phyloP scores from a whole-genome alignment of 495 filamentous ascomycete genomes.

The Xylaria venustula region DNA sequence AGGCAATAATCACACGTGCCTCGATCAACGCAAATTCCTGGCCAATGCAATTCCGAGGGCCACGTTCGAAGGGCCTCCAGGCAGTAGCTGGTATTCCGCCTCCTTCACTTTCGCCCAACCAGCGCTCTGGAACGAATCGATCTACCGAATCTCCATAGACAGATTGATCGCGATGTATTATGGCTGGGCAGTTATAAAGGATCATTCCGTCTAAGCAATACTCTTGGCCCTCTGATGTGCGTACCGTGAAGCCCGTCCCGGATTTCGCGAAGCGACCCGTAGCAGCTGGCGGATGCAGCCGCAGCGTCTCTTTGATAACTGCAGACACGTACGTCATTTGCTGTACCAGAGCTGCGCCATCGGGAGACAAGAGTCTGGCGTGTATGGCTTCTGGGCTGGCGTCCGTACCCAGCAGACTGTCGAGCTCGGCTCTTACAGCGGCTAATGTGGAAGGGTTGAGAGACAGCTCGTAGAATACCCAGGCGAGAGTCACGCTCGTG shows the following conservation, averaged over 20 bases:
- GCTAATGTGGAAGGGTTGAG: constrained; percentile 32
- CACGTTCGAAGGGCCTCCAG: constrained; percentile 45
- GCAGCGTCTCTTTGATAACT: constrained; percentile 44
- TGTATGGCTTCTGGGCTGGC: constrained; percentile 8
- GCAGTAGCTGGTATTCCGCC: constrained; percentile 13
- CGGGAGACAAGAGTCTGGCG: not conserved
- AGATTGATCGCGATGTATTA: constrained; percentile 53
- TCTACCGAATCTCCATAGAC: constrained; percentile 50
- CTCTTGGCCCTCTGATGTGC: constrained; percentile 53
- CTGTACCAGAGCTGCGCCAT: constrained; percentile 38
- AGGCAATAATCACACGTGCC: constrained; percentile 15
- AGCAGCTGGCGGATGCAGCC: constrained; percentile 32
- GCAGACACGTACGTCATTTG: constrained; percentile 35
- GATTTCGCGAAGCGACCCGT: constrained; percentile 24
- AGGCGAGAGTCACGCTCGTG: constrained; percentile 23
- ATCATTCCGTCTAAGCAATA: constrained; percentile 44
- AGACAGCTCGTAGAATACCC: constrained; percentile 35
- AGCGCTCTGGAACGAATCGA: constrained; percentile 53
- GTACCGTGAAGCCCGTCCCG: constrained; percentile 25
- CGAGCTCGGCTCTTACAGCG: constrained; percentile 36
- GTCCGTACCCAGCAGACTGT: constrained; percentile 18
- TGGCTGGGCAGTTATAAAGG: constrained; percentile 43
- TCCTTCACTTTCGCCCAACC: constrained; percentile 39
- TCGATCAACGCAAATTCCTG: constrained; percentile 36
- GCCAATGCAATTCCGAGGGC: constrained; percentile 46